A percentile compares a stretch with the other conserved stretches of the same genome.
These are phyloP conservation scores for Rhizopogon vesiculosus DNA, from an alignment of 768 basidiomycete genomes.

Conservation along the genomic window DNA sequence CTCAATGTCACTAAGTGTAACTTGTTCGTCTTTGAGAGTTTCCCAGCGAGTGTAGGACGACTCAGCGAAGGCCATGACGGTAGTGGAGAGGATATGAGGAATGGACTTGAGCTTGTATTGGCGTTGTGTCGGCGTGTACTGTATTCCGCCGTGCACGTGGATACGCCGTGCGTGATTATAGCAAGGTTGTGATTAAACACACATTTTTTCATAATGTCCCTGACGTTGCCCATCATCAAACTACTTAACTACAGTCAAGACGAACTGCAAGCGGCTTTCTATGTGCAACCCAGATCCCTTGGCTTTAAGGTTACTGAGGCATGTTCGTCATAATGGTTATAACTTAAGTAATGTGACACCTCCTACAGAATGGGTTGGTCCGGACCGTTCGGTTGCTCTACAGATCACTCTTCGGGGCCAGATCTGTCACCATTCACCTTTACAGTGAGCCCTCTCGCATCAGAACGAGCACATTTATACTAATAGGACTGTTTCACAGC, in stretches of 20 bases:
- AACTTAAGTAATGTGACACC: background rate
- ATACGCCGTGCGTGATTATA: background rate
- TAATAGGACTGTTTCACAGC: background rate
- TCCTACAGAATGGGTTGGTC: background rate
- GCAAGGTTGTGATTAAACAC: background rate
- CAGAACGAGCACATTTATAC: too few relatives aligned
- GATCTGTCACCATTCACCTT: background rate
- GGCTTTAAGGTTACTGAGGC: background rate
- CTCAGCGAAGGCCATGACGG: conserved; percentile 32
- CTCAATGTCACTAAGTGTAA: conserved; percentile 46
- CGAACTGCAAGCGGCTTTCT: too few relatives aligned
- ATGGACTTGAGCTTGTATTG: background rate
- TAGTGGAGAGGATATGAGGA: background rate
- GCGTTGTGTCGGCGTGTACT: background rate
- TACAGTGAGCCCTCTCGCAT: background rate
- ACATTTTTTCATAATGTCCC: too few relatives aligned
- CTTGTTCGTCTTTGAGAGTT: conserved; percentile 47
- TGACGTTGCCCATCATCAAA: too few relatives aligned
- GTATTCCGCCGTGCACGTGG: background rate
- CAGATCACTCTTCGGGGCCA: background rate
- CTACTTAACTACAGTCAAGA: too few relatives aligned
- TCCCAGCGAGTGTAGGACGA: conserved; percentile 51
- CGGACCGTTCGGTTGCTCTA: background rate
- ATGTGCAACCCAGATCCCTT: too few relatives aligned
- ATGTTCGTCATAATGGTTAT: background rate